phyloP scores from a whole-genome alignment of 306 rosid species.

The Rosa multiflora region DNA sequence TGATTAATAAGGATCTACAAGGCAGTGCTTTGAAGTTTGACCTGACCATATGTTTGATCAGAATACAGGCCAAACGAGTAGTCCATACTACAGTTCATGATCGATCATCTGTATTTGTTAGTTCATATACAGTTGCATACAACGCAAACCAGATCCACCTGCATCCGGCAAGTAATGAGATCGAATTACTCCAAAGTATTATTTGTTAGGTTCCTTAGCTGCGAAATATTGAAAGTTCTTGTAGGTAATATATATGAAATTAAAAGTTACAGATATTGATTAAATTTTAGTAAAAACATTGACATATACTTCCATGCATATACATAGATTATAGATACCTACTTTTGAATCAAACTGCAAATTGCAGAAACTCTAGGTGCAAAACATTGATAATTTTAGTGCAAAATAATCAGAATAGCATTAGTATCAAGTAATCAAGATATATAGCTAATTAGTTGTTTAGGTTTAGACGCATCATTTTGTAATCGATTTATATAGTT shows the following conservation, averaged over 20 bases:
- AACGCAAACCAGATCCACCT: background rate
- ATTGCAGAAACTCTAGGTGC: background rate
- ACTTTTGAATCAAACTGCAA: background rate
- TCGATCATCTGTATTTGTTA: background rate
- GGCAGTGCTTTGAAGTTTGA: background rate
- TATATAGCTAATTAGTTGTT: no score
- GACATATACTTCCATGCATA: background rate
- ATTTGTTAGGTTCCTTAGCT: background rate
- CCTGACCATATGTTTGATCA: background rate
- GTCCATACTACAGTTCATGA: background rate
- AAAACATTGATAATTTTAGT: no score
- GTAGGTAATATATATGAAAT: background rate
- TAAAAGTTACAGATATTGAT: no score
- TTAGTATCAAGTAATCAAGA: no score
- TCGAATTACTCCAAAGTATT: background rate
- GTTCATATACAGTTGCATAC: background rate
- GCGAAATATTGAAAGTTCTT: background rate
- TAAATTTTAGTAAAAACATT: background rate
- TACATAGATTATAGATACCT: background rate
- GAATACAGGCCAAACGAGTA: conserved; percentile 3
- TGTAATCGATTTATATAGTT: background rate
- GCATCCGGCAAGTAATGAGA: background rate
- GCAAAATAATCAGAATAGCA: no score
- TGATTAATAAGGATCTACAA: background rate
- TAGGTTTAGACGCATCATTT: background rate